Evolutionary conservation across 139 green algal species (phyloP).

Genomic region (Closterium sp.): DNA sequence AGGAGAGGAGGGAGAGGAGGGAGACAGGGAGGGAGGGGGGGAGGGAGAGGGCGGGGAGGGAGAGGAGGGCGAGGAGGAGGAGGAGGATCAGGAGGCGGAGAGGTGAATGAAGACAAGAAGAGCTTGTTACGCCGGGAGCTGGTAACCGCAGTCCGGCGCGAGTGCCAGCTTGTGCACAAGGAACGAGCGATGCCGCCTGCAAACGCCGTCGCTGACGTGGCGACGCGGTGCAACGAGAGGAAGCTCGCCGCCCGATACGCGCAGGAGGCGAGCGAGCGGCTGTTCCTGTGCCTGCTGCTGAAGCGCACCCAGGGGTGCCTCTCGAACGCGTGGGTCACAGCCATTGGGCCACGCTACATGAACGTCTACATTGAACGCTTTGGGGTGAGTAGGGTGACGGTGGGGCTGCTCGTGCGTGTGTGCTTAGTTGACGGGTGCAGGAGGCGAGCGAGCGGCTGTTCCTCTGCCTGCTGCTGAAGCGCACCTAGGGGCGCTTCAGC

Average conservation of each 20-base stretch:
- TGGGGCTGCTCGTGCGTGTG: too few relatives aligned
- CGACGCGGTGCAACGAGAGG: conserved; percentile 79
- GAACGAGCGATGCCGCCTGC: background rate
- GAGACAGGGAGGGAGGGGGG: background rate
- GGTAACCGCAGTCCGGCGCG: background rate
- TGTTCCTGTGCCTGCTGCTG: conserved; percentile 83
- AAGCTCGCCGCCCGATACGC: conserved; percentile 59
- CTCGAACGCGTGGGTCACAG: conserved; percentile 60
- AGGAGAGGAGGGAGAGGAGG: background rate
- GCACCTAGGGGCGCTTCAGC: conserved; percentile 41
- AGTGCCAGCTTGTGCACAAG: background rate
- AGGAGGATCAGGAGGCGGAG: background rate
- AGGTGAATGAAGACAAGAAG: conserved; percentile 1
- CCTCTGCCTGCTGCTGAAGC: conserved; percentile 72
- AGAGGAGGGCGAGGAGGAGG: background rate
- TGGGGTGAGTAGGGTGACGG: conserved; percentile 9
- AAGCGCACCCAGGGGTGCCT: conserved; percentile 40
- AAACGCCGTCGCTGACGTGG: conserved; percentile 51
- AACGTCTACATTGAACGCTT: conserved; percentile 68
- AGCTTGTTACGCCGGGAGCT: background rate
- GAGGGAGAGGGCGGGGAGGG: background rate
- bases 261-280: conserved; percentile 69
- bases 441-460: conserved; percentile 74
- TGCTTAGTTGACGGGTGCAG: conserved; percentile 45
- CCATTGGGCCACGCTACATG: conserved; percentile 74